Evolutionary conservation across 2,329 filamentous ascomycete genomes (phyloP), one percentile per base, ranked within the genome.

Genomic region (Dactylonectria macrodidyma): DNA sequence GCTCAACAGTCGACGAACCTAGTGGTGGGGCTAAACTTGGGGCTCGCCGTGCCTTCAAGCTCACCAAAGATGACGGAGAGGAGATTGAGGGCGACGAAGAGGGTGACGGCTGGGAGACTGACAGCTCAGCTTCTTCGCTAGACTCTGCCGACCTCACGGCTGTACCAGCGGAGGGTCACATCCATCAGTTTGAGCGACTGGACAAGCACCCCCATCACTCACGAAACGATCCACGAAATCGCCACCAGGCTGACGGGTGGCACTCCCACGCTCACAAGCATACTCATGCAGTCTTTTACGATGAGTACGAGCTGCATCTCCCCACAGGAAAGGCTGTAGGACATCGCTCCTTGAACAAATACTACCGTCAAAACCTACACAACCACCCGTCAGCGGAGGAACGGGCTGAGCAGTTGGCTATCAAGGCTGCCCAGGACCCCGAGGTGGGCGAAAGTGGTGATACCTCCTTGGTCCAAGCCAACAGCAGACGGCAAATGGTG

Each of bases 101-200:
- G 12, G 90, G 91, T 6, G 94, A 95, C 50, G 95, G 94, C 51
- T 98, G 96, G 95, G 96, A 99, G 82, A 98, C 95, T 0, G 96
- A 98, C 79, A 95, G 92, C 71, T 95, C 93, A 10, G 92, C 89
- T n/a, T 97, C 95, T 1, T 97, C 94, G 11, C 87, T 97, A 41
- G 94, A 95, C 71, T 96, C 94, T 1, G 93, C 93, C 62, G 94
- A 97, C 74, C 89, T 97, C 48, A 92, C 91, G 5, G 90, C 92
- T 9, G 90, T 97, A 8, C 93, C 93, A 2, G 91, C 94, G 36
- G 93, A 95, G 71, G 87, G 90, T 52, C 89, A 90, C 71, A 86
- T 89, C 56, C 89, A 92, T 75, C 91, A 93, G 71, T 93, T 92
- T 78, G 91, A 93, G 76, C 89, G 91, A 48, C 87, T 95, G 6